These are phyloP conservation scores for Ophiocordyceps polyrhachis-furcata DNA, from an alignment of 2,329 filamentous ascomycete genomes.

Conservation along the genomic window DNA sequence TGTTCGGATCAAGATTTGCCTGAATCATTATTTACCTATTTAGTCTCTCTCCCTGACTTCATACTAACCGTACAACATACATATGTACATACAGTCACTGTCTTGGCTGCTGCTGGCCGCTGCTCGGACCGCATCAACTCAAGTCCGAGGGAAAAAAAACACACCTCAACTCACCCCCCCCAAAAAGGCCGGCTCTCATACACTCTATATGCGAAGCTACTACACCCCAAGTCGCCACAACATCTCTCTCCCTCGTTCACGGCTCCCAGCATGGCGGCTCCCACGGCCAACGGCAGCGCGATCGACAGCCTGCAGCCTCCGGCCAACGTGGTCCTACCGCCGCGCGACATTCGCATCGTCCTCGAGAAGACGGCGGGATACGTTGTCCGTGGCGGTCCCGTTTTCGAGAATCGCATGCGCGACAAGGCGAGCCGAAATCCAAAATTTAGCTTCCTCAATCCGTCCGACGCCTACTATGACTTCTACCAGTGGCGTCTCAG, in stretches of 20 bases:
- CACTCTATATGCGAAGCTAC: background rate
- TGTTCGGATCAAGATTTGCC: too few species aligned
- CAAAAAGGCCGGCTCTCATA: background rate
- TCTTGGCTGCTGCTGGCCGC: too few species aligned
- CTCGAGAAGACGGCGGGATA: slow-evolving; percentile 94
- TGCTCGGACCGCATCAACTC: too few species aligned
- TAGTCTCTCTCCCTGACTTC: too few species aligned
- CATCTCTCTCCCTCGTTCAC: background rate
- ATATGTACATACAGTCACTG: too few species aligned
- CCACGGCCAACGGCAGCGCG: slow-evolving; percentile 25
- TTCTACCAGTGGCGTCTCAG: slow-evolving; percentile 84
- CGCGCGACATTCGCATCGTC: slow-evolving; percentile 65
- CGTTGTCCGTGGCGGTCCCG: slow-evolving; percentile 48
- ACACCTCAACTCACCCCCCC: too few species aligned
- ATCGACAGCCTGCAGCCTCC: slow-evolving; percentile 61
- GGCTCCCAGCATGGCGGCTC: background rate
- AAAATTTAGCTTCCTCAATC: slow-evolving; percentile 79
- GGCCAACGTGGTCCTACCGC: slow-evolving; percentile 68
- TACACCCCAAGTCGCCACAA: background rate
- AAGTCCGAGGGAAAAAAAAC: too few species aligned
- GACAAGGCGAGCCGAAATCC: slow-evolving; percentile 68
- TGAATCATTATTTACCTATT: too few species aligned
- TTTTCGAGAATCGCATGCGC: slow-evolving; percentile 69
- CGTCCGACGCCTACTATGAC: slow-evolving; percentile 63
- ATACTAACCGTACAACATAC: too few species aligned